Evolutionary conservation across 306 rosid species (phyloP).

Genomic region (Quercus wislizeni): DNA sequence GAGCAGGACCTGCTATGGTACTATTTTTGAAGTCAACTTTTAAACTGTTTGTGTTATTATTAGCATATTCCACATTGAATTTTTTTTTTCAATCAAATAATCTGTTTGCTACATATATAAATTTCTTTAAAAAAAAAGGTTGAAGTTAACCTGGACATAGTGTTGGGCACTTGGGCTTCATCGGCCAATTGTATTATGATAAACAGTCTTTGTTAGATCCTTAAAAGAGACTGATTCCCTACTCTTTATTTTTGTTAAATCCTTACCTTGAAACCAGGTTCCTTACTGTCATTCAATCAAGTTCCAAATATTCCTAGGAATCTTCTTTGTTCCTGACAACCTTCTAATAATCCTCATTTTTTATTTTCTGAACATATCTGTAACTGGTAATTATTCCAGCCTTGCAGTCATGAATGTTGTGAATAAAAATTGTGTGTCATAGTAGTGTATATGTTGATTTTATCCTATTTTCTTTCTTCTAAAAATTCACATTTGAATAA

Average conservation of each 20-base stretch:
- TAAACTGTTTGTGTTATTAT: background rate
- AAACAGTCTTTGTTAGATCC: background rate
- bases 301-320: slow-evolving; percentile 13
- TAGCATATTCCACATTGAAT: background rate
- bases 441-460: background rate
- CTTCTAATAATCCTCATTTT: background rate
- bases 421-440: background rate
- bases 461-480: background rate
- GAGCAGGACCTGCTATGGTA: slow-evolving; percentile 82
- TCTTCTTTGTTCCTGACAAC: slow-evolving; percentile 12
- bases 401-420: background rate
- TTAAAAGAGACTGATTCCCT: background rate
- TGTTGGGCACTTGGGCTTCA: background rate
- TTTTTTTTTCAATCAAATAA: background rate
- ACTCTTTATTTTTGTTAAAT: background rate
- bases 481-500: background rate
- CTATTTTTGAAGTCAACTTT: slow-evolving; percentile 22
- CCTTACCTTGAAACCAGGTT: slow-evolving; percentile 2
- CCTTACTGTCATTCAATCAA: slow-evolving; percentile 2
- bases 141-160: background rate
- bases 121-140: background rate
- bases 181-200: background rate
- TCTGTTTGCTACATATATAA: background rate
- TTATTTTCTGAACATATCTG: background rate
- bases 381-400: background rate